Evolutionary conservation across 306 rosid species (phyloP).

Genomic region (Leucaena leucocephala): DNA sequence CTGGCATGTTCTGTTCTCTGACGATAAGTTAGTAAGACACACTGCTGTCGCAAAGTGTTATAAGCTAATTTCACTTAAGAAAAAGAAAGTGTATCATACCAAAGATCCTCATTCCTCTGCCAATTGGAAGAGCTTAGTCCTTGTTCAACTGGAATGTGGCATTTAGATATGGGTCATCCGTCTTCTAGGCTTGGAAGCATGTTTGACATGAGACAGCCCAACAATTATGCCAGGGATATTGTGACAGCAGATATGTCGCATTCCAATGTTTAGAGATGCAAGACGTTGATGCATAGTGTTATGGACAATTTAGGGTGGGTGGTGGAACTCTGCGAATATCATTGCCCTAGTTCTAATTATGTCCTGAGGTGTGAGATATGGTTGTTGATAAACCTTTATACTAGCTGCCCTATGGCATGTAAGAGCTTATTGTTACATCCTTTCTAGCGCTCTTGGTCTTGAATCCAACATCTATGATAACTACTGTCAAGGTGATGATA

Average conservation of each 20-base stretch:
- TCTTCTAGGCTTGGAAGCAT: conserved; percentile 40
- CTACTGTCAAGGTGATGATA: conserved; percentile 39
- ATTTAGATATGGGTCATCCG: conserved; percentile 46
- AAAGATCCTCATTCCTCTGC: conserved; percentile 34
- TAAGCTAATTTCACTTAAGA: conserved; percentile 43
- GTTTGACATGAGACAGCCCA: conserved; percentile 39
- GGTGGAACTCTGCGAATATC: conserved; percentile 19
- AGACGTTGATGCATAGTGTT: conserved; percentile 35
- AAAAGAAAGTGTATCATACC: conserved; percentile 38
- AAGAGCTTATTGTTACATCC: conserved; percentile 20
- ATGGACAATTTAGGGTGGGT: conserved; percentile 42
- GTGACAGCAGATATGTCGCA: conserved; percentile 36
- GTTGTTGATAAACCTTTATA: conserved; percentile 23
- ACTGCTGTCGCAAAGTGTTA: conserved; percentile 45
- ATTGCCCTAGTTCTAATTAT: conserved; percentile 34
- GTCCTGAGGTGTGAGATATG: conserved; percentile 35
- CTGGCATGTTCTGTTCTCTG: conserved; percentile 48
- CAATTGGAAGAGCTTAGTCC: conserved; percentile 46
- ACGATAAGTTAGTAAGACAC: conserved; percentile 42
- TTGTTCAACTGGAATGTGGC: conserved; percentile 39
- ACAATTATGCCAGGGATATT: conserved; percentile 38
- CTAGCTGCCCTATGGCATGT: conserved; percentile 26
- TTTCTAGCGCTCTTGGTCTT: conserved; percentile 30
- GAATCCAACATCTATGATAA: conserved; percentile 16
- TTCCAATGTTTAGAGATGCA: conserved; percentile 35